Percentiles rank a stretch among this genome's conserved stretches.
phyloP scores from a whole-genome alignment of 2,329 filamentous ascomycete species.

The Penicillium frequentans region DNA sequence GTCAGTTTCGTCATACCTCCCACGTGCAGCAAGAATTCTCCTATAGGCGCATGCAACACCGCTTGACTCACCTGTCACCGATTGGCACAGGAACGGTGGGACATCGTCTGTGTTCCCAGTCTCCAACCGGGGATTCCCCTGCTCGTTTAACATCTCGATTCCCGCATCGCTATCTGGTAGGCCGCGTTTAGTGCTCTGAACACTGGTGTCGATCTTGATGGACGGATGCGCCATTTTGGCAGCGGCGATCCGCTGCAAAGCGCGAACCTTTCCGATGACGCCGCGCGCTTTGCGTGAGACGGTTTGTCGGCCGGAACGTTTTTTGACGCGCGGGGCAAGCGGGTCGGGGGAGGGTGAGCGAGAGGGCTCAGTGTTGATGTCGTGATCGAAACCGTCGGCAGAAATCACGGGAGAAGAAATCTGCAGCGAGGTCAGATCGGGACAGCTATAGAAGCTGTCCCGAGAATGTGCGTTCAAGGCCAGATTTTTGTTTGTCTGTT shows the following conservation, averaged over 20 bases:
- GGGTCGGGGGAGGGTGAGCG: constrained; percentile 34
- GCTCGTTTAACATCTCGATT: constrained; percentile 27
- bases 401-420: constrained; percentile 21
- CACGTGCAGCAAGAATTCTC: constrained; percentile 20
- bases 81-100: constrained; percentile 41
- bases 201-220: constrained; percentile 41
- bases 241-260: constrained; percentile 40
- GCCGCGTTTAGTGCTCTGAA: constrained; percentile 40
- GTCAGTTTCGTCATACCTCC: constrained; percentile 12
- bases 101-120: constrained; percentile 32
- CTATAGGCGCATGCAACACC: constrained; percentile 16
- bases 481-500: constrained; percentile 34
- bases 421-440: constrained; percentile 41
- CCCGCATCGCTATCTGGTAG: constrained; percentile 36
- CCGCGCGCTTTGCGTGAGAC: constrained; percentile 42
- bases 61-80: constrained; percentile 36
- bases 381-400: constrained; percentile 26
- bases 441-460: constrained; percentile 46
- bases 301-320: constrained; percentile 33
- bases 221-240: constrained; percentile 44
- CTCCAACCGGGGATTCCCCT: constrained; percentile 30
- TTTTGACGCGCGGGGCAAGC: constrained; percentile 32
- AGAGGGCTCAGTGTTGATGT: constrained; percentile 30
- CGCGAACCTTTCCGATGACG: constrained; percentile 43
- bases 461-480: constrained; percentile 39